Conservation (phyloP, 2,329 filamentous ascomycete species). For the Colletotrichum somersetense region DNA sequence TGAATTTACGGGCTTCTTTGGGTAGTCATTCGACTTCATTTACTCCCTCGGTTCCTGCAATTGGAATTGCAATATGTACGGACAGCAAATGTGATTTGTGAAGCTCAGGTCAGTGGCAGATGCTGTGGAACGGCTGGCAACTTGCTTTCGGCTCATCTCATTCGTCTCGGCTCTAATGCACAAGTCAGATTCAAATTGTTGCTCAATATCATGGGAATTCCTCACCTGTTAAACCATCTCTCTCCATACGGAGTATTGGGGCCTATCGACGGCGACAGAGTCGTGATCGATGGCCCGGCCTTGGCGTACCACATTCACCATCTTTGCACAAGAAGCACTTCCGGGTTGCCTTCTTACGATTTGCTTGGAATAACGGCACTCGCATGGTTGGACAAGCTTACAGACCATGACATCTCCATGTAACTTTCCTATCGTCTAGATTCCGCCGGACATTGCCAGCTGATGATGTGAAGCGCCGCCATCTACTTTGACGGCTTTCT, state of each 20-base stretch:
- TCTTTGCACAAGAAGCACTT: slow-evolving; percentile 63
- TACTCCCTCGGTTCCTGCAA: background rate
- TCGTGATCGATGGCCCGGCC: slow-evolving; percentile 82
- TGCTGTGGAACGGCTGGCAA: background rate
- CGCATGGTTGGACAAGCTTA: slow-evolving; percentile 73
- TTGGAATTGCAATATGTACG: background rate
- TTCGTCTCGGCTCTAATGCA: background rate
- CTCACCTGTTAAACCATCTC: slow-evolving; percentile 65
- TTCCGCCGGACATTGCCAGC: background rate
- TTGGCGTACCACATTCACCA: slow-evolving; percentile 80
- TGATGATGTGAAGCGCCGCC: slow-evolving; percentile 61
- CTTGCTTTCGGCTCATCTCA: background rate
- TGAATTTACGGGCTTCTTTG: background rate
- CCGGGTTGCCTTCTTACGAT: slow-evolving; percentile 71
- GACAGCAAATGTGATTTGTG: background rate
- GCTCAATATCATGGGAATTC: slow-evolving; percentile 67
- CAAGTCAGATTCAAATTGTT: background rate
- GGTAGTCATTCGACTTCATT: background rate
- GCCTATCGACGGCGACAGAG: slow-evolving; percentile 55
- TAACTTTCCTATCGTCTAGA: slow-evolving; percentile 54
- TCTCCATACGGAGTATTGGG: slow-evolving; percentile 62
- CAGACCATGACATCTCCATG: slow-evolving; percentile 70
- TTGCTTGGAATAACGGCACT: slow-evolving; percentile 71
- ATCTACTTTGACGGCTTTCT: slow-evolving; percentile 92
- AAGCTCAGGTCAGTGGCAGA: slow-evolving; percentile 18